Evolutionary conservation across 306 rosid species (phyloP).

Genomic region (Adenanthera pavonina): DNA sequence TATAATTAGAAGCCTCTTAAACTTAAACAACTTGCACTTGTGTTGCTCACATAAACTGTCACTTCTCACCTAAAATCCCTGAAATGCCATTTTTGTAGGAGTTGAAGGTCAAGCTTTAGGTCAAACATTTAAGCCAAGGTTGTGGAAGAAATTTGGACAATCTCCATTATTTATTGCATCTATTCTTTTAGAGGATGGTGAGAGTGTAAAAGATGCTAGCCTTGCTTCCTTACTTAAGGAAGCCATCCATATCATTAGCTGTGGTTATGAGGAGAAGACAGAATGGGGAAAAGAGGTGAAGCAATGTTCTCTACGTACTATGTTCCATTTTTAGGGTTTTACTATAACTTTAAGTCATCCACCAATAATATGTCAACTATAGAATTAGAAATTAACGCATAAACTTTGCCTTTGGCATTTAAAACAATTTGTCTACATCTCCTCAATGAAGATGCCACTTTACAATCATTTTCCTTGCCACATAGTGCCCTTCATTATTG

Average conservation of each 20-base stretch:
- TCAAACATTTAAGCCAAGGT: slow-evolving; percentile 42
- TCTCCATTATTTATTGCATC: slow-evolving; percentile 69
- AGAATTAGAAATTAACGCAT: background rate
- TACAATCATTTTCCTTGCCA: too few species aligned
- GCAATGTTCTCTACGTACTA: background rate
- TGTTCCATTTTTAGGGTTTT: background rate
- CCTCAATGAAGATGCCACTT: too few species aligned
- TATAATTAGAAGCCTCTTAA: background rate
- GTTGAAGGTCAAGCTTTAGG: slow-evolving; percentile 39
- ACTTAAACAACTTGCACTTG: background rate
- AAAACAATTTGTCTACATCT: too few species aligned
- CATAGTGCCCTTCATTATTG: too few species aligned
- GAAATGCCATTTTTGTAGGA: slow-evolving; percentile 40
- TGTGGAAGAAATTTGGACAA: slow-evolving; percentile 71
- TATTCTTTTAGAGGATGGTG: slow-evolving; percentile 57
- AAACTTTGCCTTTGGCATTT: too few species aligned
- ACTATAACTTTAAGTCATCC: background rate
- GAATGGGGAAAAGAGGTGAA: slow-evolving; percentile 90
- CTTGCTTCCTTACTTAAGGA: slow-evolving; percentile 67
- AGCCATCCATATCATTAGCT: slow-evolving; percentile 79
- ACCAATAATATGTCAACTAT: background rate
- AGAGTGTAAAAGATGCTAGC: slow-evolving; percentile 46
- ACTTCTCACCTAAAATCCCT: background rate
- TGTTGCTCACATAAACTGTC: background rate
- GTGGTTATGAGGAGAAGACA: slow-evolving; percentile 79